Percentiles rank a stretch among this genome's conserved stretches.
Evolutionary conservation across 2,329 filamentous ascomycete species (phyloP).

Genomic region (Botrytis tulipae): DNA sequence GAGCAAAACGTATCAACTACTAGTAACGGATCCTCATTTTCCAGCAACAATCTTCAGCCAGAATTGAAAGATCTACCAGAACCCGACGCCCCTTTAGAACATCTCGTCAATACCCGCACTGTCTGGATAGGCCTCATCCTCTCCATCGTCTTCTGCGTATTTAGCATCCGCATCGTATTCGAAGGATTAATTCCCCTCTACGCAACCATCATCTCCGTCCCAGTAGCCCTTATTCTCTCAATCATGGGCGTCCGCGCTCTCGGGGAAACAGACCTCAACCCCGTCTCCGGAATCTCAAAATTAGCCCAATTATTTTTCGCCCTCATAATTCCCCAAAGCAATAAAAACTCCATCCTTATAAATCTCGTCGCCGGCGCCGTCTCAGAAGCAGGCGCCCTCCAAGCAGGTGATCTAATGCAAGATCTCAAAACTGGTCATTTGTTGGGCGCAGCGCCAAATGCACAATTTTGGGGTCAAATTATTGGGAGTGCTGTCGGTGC

Average conservation of each 20-base stretch:
- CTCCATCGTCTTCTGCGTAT: conserved; percentile 76
- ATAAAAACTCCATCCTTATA: conserved; percentile 86
- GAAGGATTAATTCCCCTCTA: conserved; percentile 76
- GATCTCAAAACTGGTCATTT: conserved; percentile 96
- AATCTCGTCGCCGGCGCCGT: conserved; percentile 93
- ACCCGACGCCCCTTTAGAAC: conserved; percentile 78
- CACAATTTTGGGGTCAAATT: conserved; percentile 95
- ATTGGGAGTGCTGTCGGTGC: conserved; percentile 87
- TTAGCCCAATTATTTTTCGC: conserved; percentile 95
- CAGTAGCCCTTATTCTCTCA: conserved; percentile 78
- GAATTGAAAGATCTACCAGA: conserved; percentile 39
- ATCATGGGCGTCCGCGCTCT: conserved; percentile 71
- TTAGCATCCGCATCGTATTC: conserved; percentile 80
- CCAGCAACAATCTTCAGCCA: neutral
- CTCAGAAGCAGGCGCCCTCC: conserved; percentile 78
- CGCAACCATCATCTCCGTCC: conserved; percentile 72
- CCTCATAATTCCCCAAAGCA: conserved; percentile 75
- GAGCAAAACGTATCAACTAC: conserved; percentile 23
- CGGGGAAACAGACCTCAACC: conserved; percentile 89
- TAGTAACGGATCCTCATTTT: conserved; percentile 4
- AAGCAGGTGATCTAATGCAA: conserved; percentile 95
- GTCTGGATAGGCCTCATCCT: conserved; percentile 73
- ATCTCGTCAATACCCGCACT: conserved; percentile 71
- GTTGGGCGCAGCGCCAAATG: conserved; percentile 85
- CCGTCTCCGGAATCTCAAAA: conserved; percentile 94